A percentile compares a stretch with the other conserved stretches of the same genome.
Evolutionary conservation across 225 moss, liverwort and hornwort genomes (phyloP).

Genomic region (Pleurozium schreberi): DNA sequence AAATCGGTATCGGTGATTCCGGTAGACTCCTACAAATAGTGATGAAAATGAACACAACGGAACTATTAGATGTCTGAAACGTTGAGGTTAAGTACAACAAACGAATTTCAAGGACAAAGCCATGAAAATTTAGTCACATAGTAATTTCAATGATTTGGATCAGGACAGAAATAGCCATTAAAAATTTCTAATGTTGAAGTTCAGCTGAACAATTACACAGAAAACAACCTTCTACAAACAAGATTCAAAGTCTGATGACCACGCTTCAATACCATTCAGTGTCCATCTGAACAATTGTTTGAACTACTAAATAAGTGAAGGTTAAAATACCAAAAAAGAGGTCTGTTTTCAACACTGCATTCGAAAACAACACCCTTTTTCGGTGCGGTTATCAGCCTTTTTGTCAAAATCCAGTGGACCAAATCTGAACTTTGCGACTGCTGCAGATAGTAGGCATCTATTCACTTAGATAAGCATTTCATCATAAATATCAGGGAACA

Average conservation of each 20-base stretch:
- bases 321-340: not conserved
- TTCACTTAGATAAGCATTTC: not conserved
- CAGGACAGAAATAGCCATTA: not conserved
- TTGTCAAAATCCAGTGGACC: not conserved
- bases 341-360: not conserved
- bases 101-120: not conserved
- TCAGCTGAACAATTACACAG: not conserved
- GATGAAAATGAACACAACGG: not conserved
- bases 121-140: not conserved
- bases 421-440: not conserved
- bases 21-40: constrained; percentile 33
- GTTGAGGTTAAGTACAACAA: not conserved
- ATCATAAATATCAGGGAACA: not conserved
- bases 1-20: constrained; percentile 58
- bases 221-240: not conserved
- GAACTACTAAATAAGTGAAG: not conserved
- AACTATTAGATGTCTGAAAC: not conserved
- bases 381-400: not conserved
- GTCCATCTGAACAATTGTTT: not conserved
- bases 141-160: not conserved
- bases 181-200: not conserved
- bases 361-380: not conserved
- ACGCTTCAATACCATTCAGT: not conserved
- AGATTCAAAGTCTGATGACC: not conserved
- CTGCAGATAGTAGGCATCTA: not conserved